Evolutionary conservation across 179 eudicot species (phyloP).

Genomic region (Beta lomatogona): DNA sequence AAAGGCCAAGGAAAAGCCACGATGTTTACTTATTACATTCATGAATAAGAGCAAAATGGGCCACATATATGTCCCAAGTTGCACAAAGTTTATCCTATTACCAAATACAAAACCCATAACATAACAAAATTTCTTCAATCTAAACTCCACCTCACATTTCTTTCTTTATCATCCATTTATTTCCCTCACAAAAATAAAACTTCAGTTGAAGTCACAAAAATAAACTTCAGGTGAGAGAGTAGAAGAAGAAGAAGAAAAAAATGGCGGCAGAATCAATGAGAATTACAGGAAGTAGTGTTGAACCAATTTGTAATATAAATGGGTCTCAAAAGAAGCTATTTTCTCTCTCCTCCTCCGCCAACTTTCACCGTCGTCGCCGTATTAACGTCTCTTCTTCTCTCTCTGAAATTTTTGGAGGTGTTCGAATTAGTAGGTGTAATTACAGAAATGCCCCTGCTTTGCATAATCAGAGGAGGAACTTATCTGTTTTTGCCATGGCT

Average conservation of each 20-base stretch:
- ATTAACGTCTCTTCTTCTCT: slow-evolving; percentile 36
- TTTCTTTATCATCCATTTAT: background rate
- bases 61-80: slow-evolving; percentile 7
- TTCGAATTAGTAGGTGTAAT: slow-evolving; percentile 38
- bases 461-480: slow-evolving; percentile 30
- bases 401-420: slow-evolving; percentile 54
- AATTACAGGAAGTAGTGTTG: slow-evolving; percentile 38
- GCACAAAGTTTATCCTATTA: background rate
- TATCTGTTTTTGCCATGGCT: slow-evolving; percentile 81
- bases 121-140: background rate
- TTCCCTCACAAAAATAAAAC: background rate
- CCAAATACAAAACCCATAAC: background rate
- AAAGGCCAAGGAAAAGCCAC: slow-evolving; percentile 21
- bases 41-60: background rate
- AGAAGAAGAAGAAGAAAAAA: slow-evolving; percentile 5
- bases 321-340: slow-evolving; percentile 39
- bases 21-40: background rate
- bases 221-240: background rate
- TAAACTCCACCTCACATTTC: slow-evolving; percentile 30
- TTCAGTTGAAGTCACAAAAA: background rate
- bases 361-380: slow-evolving; percentile 39
- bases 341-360: slow-evolving; percentile 37
- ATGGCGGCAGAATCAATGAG: slow-evolving; percentile 65
- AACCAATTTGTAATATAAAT: slow-evolving; percentile 47
- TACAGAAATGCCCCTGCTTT: slow-evolving; percentile 32